Evolutionary conservation across 495 filamentous ascomycete species (phyloP), one percentile per base, ranked within the genome.

Genomic region (Rusavskia elegans): DNA sequence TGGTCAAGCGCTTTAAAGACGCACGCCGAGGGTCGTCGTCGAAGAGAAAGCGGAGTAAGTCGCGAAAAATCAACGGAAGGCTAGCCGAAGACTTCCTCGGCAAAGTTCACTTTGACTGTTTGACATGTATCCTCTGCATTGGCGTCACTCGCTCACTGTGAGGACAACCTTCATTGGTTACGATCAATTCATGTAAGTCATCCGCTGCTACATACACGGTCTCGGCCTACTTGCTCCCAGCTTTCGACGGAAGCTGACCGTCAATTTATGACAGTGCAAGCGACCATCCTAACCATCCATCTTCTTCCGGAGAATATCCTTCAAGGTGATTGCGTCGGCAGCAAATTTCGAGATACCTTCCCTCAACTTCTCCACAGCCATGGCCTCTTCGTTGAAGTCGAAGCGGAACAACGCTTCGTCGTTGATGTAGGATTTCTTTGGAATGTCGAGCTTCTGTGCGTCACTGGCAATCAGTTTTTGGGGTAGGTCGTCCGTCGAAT

Each of bases 271-370:
- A 7, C 32, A 7, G 32, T 35, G 32, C 32, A 10, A 35, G 32
- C 32, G 13, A 51, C 14, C 41, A 19, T 13, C 19, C 40, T 36
- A 64, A 41, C 56, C 54, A 29, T 77, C 64, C 62, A 97, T 78
- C 83, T 95, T 96, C 66, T 79, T 67, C 77, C 80, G 80, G 64
- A 99, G 78, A 59, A 94, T 89, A 52, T 79, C 79, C 82, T 96
- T 97, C 54, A 99, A 83, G 49, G 86, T 90, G 55, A 86, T 76
- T 49, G 92, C 90, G 67, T 97, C 92, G 54, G 90, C 93, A 32
- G 93, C 89, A 66, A 99, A 99, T 71, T 93, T 95, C 73, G 85
- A 90, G 77, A 99, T 99, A 74, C 92, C 92, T 72, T 97, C 89
- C 44, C 87, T 81, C 56, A 99, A 80, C 83, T 99, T 99, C 81